phyloP scores from a whole-genome alignment of 306 rosid species.

The Ochetophila trinervis region DNA sequence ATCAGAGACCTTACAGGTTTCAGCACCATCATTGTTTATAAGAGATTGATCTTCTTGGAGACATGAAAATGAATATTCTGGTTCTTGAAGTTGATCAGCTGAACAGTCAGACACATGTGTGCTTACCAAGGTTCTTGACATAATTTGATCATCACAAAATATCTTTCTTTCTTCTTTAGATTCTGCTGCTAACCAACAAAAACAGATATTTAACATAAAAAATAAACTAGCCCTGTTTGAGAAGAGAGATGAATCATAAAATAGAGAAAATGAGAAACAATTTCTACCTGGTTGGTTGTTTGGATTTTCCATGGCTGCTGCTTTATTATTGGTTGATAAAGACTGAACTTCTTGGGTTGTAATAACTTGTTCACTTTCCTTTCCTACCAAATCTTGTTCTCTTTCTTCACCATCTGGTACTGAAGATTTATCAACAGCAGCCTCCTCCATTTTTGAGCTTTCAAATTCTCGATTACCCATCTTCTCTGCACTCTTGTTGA shows the following conservation, averaged over 20 bases:
- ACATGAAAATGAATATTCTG: too few relatives aligned
- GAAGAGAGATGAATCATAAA: neutral
- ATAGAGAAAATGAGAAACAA: constrained; percentile 10
- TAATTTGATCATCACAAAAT: constrained; percentile 11
- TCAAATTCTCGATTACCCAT: constrained; percentile 24
- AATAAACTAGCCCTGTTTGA: neutral
- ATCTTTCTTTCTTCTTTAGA: constrained; percentile 8
- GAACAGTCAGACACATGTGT: constrained; percentile 11
- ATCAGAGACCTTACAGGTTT: constrained; percentile 37
- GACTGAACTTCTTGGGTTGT: constrained; percentile 25
- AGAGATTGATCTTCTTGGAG: constrained; percentile 42
- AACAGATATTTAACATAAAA: constrained; percentile 5
- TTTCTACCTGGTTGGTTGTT: constrained; percentile 43
- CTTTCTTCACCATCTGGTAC: constrained; percentile 20
- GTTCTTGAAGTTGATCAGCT: constrained; percentile 28
- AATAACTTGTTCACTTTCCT: constrained; percentile 19
- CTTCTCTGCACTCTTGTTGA: constrained; percentile 25
- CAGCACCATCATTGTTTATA: constrained; percentile 34
- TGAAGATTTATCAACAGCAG: constrained; percentile 20
- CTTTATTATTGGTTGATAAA: constrained; percentile 24
- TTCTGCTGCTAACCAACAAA: constrained; percentile 20
- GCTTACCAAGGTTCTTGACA: constrained; percentile 12
- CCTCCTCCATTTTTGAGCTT: constrained; percentile 21
- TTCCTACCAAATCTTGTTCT: constrained; percentile 25
- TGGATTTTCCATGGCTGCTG: constrained; percentile 29